A percentile compares a stretch with the other conserved stretches of the same genome.
phyloP scores from a whole-genome alignment of 2,329 filamentous ascomycete species.

The Aureobasidium sp. region DNA sequence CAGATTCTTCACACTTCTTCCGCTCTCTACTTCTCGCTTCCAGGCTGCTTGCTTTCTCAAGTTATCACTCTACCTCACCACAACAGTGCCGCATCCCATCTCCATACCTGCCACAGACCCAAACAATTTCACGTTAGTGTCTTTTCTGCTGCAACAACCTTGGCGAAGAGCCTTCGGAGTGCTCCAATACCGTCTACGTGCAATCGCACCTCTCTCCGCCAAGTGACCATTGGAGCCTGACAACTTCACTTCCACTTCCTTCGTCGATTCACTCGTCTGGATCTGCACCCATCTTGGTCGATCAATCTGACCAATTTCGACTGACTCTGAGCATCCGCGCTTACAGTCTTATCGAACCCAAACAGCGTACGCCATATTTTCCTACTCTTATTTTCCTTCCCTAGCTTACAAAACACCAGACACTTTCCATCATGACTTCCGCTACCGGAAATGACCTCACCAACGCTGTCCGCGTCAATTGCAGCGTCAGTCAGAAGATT shows the following conservation, averaged over 20 bases:
- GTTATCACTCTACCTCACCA: background rate
- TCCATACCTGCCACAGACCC: background rate
- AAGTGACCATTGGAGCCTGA: too few species aligned
- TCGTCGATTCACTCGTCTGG: too few species aligned
- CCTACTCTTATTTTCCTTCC: background rate
- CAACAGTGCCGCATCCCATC: background rate
- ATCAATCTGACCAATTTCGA: background rate
- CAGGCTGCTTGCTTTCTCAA: background rate
- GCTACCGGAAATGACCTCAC: background rate
- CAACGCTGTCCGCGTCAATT: background rate
- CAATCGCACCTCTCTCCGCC: too few species aligned
- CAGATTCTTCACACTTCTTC: background rate
- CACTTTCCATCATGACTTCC: background rate
- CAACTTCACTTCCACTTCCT: too few species aligned
- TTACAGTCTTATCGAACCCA: too few species aligned
- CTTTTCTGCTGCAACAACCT: background rate
- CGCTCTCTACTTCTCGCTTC: background rate
- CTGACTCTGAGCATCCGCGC: background rate
- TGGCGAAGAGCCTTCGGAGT: too few species aligned
- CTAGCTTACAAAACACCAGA: background rate
- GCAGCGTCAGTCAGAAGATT: background rate
- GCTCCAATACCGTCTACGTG: too few species aligned
- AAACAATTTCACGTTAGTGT: background rate
- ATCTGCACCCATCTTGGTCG: too few species aligned
- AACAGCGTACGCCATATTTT: too few species aligned